Evolutionary conservation across 2,329 filamentous ascomycete genomes (phyloP).

Genomic region (Colletotrichum plurivorum): DNA sequence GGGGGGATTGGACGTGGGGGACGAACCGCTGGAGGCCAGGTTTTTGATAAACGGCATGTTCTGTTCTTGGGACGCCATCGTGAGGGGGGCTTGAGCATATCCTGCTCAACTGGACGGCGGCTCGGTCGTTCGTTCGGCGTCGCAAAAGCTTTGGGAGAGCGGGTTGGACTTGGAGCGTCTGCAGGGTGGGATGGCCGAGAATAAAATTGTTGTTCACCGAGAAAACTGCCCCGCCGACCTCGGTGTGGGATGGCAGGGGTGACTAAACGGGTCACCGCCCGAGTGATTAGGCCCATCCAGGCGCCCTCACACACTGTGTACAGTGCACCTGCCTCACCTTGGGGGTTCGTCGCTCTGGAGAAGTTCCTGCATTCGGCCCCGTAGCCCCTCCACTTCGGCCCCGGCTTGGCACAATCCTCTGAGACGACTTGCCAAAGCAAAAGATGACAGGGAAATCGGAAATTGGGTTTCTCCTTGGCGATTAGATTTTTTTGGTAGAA

Average conservation of each 20-base stretch:
- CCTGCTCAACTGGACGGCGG: conserved; percentile 19
- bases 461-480: too few species aligned
- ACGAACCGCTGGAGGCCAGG: conserved; percentile 85
- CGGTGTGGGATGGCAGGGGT: conserved; percentile 21
- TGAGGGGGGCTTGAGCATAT: conserved; percentile 28
- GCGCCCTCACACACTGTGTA: background rate
- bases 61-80: conserved; percentile 59
- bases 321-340: too few species aligned
- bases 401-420: conserved; percentile 4
- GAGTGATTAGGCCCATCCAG: background rate
- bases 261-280: conserved; percentile 32
- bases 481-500: too few species aligned
- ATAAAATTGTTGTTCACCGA: conserved; percentile 43
- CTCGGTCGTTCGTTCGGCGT: background rate
- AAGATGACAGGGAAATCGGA: background rate
- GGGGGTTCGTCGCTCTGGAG: too few species aligned
- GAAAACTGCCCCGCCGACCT: conserved; percentile 35
- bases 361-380: too few species aligned
- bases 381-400: conserved; percentile 10
- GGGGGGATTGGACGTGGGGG: conserved; percentile 20
- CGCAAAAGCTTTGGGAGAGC: background rate
- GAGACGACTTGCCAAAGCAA: background rate
- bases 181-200: conserved; percentile 26
- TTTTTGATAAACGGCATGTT: conserved; percentile 84
- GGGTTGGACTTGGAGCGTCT: conserved; percentile 1